phyloP scores from a whole-genome alignment of 495 filamentous ascomycete genomes.

The Aspergillus biplanus region DNA sequence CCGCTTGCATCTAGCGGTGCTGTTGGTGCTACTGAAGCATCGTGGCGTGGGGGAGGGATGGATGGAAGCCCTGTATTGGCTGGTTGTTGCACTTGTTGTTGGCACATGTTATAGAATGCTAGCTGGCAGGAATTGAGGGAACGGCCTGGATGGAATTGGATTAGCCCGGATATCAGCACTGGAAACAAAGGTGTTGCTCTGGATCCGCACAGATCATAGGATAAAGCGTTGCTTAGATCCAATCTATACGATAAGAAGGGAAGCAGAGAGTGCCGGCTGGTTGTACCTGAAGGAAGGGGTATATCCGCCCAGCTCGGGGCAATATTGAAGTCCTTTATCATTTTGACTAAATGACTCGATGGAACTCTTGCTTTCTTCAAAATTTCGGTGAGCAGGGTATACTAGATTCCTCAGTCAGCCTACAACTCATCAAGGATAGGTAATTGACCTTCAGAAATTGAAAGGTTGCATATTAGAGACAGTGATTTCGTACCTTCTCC shows the following conservation, averaged over 20 bases:
- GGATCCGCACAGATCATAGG: not conserved
- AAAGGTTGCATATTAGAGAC: not conserved
- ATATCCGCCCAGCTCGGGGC: slow-evolving; percentile 60
- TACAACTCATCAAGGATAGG: not conserved
- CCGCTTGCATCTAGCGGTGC: slow-evolving; percentile 28
- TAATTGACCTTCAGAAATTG: not conserved
- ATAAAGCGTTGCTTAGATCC: slow-evolving; percentile 4
- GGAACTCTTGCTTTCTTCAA: slow-evolving; percentile 59
- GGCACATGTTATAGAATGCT: slow-evolving; percentile 43
- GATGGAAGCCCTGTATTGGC: slow-evolving; percentile 30
- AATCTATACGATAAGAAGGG: not conserved
- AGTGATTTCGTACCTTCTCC: slow-evolving; percentile 56
- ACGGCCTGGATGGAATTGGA: slow-evolving; percentile 36
- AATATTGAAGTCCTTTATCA: slow-evolving; percentile 55
- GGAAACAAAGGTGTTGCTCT: not conserved
- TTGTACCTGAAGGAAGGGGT: slow-evolving; percentile 57
- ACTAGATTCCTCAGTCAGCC: slow-evolving; percentile 36
- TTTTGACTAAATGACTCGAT: slow-evolving; percentile 49
- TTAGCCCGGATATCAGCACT: slow-evolving; percentile 17
- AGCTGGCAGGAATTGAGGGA: slow-evolving; percentile 49
- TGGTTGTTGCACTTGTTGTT: slow-evolving; percentile 28
- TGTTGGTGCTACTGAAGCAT: slow-evolving; percentile 28
- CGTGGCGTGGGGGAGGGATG: slow-evolving; percentile 34
- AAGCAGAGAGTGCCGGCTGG: slow-evolving; percentile 15
- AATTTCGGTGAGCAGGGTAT: slow-evolving; percentile 62